phyloP scores from a whole-genome alignment of 495 filamentous ascomycete genomes.

The Lindgomyces ingoldianus region DNA sequence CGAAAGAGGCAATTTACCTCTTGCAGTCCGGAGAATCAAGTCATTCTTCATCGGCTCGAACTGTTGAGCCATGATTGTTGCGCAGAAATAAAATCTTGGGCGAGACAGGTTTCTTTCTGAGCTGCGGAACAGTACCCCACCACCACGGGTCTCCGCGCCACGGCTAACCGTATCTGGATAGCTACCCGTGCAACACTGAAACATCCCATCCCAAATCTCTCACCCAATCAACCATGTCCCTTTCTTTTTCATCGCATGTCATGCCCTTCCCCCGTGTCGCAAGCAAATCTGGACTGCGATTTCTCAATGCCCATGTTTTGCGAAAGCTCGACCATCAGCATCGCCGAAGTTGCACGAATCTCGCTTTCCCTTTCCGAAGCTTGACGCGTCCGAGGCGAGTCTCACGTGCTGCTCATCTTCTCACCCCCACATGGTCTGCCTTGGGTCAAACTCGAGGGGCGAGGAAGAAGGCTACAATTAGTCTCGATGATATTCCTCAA shows the following conservation, averaged over 20 bases:
- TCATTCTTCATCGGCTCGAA: conserved; percentile 89
- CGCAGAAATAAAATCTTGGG: conserved; percentile 34
- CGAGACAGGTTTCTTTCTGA: neutral
- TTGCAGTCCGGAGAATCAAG: conserved; percentile 80
- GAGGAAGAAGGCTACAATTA: conserved; percentile 23
- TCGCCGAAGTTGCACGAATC: neutral
- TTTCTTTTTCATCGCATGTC: neutral
- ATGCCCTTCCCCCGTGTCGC: neutral
- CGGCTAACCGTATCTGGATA: neutral
- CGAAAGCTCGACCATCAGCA: neutral
- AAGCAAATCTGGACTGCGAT: neutral
- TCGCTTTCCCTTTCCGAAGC: conserved; percentile 9
- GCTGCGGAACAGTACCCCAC: neutral
- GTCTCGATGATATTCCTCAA: conserved; percentile 34
- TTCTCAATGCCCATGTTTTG: neutral
- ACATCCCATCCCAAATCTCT: neutral
- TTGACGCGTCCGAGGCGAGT: neutral
- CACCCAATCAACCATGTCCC: neutral
- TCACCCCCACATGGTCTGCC: conserved; percentile 11
- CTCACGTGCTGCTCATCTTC: conserved; percentile 1
- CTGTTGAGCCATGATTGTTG: conserved; percentile 34
- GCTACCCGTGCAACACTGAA: neutral
- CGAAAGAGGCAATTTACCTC: conserved; percentile 57
- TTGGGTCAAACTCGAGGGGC: conserved; percentile 16
- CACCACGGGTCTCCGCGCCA: neutral